Evolutionary conservation across 1,139 yeast species (phyloP), one percentile per base, ranked within the genome.

Genomic region (Scheffersomyces insectosa): DNA sequence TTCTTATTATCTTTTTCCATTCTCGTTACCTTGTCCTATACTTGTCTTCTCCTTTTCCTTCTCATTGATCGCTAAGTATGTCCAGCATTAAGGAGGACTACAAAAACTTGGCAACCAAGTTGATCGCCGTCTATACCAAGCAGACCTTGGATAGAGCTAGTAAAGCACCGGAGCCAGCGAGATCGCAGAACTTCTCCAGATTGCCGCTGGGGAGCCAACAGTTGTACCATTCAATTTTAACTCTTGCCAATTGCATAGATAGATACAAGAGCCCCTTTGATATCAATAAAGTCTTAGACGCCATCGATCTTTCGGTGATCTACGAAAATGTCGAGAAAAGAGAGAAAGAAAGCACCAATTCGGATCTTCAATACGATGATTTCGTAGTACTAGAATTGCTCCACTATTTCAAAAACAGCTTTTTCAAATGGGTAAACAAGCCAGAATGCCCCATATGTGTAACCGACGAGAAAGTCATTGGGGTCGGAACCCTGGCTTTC

Each of bases 341-440:
- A 37, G 67, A 64, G 42, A 30, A 37, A 3, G 54, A 56, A 33
- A 38, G 43, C 11, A 33, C 34, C 8, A 40, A 29, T 34, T 9
- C 45, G 43, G 14, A 70, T 67, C 50, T 31, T 5, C 28, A 43
- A 54, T 80, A 84, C 53, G 83, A 85, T 42, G 98, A 91, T 59
- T 70, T 76, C 36, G 55, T 91, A 7, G 91, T 90, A 1, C 70
- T 73, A 48, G 93, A 83, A 51, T 62, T 88, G 14, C 70, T 91
- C 31, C 65, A 74, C 36, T 91, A 95, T 81, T 91, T 85, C 67
- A 90, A 89, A 55, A 70, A 83, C 39, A 83, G 80, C 38, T 90
- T 88, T 66, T 91, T 93, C 66, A 70, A 67, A 32, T 91, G 98
- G 98, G 83, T 88, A 11, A 85, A 85, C 55, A 75, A 75, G 36